These are phyloP conservation scores for Colletotrichum zoysiae DNA, from an alignment of 2,329 filamentous ascomycete species.

Conservation along the genomic window DNA sequence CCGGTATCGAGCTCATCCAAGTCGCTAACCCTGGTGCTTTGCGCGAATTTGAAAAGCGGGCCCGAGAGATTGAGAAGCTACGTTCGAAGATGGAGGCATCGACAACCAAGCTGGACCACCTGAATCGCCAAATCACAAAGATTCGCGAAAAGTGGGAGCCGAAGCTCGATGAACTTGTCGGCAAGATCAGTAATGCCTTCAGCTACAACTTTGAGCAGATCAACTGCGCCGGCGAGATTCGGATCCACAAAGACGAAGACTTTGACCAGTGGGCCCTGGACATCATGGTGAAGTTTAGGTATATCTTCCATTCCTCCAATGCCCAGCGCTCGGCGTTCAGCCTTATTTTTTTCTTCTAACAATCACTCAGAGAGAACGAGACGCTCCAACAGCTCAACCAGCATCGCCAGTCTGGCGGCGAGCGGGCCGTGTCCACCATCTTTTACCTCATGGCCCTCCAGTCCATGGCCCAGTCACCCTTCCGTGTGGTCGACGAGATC, in stretches of 20 bases:
- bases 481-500: constrained; percentile 99
- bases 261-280: constrained; percentile 96
- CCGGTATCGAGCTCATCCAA: constrained; percentile 83
- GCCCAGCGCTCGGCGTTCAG: neutral
- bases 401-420: constrained; percentile 95
- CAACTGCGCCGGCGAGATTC: constrained; percentile 91
- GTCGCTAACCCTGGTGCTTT: constrained; percentile 82
- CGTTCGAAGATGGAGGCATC: constrained; percentile 67
- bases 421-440: constrained; percentile 95
- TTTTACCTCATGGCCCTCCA: constrained; percentile 99
- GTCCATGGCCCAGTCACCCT: constrained; percentile 91
- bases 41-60: constrained; percentile 80
- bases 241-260: constrained; percentile 88
- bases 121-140: constrained; percentile 70
- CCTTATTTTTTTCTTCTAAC: constrained; percentile 9
- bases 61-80: constrained; percentile 76
- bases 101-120: constrained; percentile 65
- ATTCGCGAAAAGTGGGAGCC: constrained; percentile 86
- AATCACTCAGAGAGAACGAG: constrained; percentile 76
- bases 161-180: constrained; percentile 80
- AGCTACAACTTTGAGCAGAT: constrained; percentile 94
- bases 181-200: constrained; percentile 90
- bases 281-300: constrained; percentile 96
- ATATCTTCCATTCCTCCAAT: constrained; percentile 50
- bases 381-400: constrained; percentile 86